Conservation (phyloP, 2,329 filamentous ascomycete species). For the Penicillium verrucosum region DNA sequence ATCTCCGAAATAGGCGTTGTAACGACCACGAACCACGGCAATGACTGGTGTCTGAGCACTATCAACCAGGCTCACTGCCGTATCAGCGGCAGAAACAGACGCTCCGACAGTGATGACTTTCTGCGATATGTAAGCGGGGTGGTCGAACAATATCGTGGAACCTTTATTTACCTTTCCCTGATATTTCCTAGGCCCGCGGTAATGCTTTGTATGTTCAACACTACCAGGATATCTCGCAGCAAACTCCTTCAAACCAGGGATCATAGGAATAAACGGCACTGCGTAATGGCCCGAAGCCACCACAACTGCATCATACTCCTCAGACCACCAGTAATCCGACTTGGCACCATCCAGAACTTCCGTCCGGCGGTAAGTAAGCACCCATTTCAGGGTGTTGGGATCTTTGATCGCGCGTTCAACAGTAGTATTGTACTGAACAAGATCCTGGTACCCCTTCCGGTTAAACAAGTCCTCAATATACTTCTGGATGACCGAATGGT, state of each 20-base stretch:
- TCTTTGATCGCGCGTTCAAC: conserved; percentile 56
- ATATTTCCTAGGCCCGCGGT: conserved; percentile 39
- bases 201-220: conserved; percentile 44
- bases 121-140: conserved; percentile 32
- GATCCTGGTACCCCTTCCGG: conserved; percentile 52
- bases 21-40: conserved; percentile 53
- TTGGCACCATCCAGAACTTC: conserved; percentile 20
- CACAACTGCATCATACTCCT: conserved; percentile 60
- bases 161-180: conserved; percentile 30
- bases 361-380: conserved; percentile 49
- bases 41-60: conserved; percentile 50
- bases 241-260: conserved; percentile 43
- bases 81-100: conserved; percentile 63
- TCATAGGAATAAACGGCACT: conserved; percentile 52
- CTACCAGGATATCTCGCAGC: conserved; percentile 37
- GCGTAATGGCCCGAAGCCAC: conserved; percentile 61
- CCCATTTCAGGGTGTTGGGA: conserved; percentile 52
- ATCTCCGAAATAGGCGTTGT: conserved; percentile 57
- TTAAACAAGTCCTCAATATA: conserved; percentile 57
- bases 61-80: conserved; percentile 52
- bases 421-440: conserved; percentile 52
- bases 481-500: conserved; percentile 55
- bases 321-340: conserved; percentile 60
- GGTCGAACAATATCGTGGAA: not conserved
- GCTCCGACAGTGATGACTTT: conserved; percentile 61